These are phyloP conservation scores for Fusarium guadeloupense DNA, from an alignment of 2,329 filamentous ascomycete species.

Conservation along the genomic window DNA sequence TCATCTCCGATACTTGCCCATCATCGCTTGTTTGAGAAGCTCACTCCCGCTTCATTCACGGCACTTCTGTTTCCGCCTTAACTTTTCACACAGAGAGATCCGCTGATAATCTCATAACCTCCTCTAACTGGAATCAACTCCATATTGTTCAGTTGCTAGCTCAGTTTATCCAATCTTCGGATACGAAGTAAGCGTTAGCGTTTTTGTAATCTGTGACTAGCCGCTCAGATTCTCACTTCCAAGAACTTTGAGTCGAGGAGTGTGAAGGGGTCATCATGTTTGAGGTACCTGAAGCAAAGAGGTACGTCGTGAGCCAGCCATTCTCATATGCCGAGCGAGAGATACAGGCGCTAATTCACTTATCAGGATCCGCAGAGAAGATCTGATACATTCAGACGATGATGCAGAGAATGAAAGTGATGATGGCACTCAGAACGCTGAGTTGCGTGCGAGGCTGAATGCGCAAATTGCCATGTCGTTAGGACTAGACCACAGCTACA, in stretches of 20 bases:
- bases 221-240: neutral
- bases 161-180: neutral
- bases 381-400: slow-evolving; percentile 55
- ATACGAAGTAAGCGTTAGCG: slow-evolving; percentile 32
- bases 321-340: neutral
- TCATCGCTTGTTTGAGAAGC: neutral
- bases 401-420: slow-evolving; percentile 39
- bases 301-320: slow-evolving; percentile 33
- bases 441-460: slow-evolving; percentile 56
- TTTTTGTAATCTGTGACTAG: neutral
- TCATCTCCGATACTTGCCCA: neutral
- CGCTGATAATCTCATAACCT: neutral
- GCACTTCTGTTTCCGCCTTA: neutral
- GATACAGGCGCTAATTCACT: slow-evolving; percentile 9
- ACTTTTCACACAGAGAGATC: neutral
- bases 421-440: slow-evolving; percentile 49
- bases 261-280: slow-evolving; percentile 39
- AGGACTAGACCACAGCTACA: slow-evolving; percentile 48
- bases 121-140: neutral
- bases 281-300: slow-evolving; percentile 46
- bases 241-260: slow-evolving; percentile 4
- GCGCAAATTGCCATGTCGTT: slow-evolving; percentile 59
- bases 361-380: slow-evolving; percentile 63
- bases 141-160: neutral
- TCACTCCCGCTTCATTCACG: neutral